These are phyloP conservation scores for Salvia miltiorrhiza DNA, from an alignment of 257 asterid genomes.

Conservation along the genomic window DNA sequence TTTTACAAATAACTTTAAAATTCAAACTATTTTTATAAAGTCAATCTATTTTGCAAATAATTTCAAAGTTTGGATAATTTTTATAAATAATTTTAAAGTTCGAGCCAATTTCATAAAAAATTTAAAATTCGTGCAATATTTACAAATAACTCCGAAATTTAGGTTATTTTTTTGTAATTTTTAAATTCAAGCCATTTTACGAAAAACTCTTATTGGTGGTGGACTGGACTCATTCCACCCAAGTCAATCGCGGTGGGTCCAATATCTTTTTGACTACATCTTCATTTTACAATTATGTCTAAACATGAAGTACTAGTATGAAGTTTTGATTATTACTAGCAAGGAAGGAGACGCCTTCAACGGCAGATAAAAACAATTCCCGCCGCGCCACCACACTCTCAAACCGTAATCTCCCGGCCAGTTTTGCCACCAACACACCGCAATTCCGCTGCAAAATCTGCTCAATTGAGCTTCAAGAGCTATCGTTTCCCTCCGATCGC, in stretches of 20 bases:
- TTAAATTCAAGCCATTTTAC: too few species aligned
- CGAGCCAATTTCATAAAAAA: too few species aligned
- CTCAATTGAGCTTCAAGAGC: neutral
- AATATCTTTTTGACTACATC: neutral
- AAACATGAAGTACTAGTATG: neutral
- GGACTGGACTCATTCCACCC: too few species aligned
- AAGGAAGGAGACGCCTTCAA: neutral
- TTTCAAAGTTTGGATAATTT: too few species aligned
- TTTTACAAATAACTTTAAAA: too few species aligned
- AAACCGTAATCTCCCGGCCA: neutral
- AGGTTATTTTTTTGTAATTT: too few species aligned
- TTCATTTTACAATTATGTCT: neutral
- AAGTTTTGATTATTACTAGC: neutral
- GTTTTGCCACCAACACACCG: neutral
- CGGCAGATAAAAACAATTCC: conserved; percentile 33
- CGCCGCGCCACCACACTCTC: conserved; percentile 35
- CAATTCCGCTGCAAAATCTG: neutral
- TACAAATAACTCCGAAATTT: too few species aligned
- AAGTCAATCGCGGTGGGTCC: neutral
- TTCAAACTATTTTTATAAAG: too few species aligned
- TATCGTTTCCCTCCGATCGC: conserved; percentile 12
- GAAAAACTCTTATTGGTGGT: too few species aligned
- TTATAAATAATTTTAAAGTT: too few species aligned
- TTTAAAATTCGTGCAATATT: too few species aligned
- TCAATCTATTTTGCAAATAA: too few species aligned